A percentile compares a stretch with the other conserved stretches of the same genome.
These are phyloP conservation scores for Pelagophyceae sp. DNA, from an alignment of 352 stramenopile species.

Conservation along the genomic window DNA sequence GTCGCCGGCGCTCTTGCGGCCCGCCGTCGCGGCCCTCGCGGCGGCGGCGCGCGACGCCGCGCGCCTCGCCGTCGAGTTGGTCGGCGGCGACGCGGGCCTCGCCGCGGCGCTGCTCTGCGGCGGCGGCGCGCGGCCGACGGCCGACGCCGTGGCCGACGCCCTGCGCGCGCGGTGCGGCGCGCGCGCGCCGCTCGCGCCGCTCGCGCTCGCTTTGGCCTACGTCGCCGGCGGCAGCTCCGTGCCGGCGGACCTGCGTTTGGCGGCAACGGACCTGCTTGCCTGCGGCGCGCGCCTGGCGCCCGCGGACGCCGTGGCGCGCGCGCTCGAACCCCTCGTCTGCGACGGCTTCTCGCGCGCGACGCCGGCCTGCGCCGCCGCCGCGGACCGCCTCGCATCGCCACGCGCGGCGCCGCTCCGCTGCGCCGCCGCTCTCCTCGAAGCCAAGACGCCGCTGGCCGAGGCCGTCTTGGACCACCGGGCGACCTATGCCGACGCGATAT, in stretches of 20 bases:
- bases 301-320: background rate
- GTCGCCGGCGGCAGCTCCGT: too few species aligned
- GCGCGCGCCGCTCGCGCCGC: background rate
- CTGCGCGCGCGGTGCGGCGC: background rate
- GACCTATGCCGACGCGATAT: background rate
- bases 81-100: background rate
- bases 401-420: background rate
- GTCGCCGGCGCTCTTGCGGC: background rate
- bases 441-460: background rate
- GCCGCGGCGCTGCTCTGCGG: too few species aligned
- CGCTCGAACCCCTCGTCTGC: background rate
- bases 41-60: too few species aligned
- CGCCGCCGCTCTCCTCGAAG: background rate
- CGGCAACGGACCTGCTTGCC: background rate
- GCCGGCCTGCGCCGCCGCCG: too few species aligned
- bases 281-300: background rate
- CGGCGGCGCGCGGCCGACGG: too few species aligned
- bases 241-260: background rate
- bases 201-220: background rate
- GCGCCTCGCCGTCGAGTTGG: background rate
- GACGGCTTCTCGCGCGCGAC: background rate
- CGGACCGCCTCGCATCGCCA: background rate
- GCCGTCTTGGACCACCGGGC: background rate
- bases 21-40: background rate
- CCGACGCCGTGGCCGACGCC: background rate